phyloP scores from a whole-genome alignment of 1,284 basidiomycete genomes.

The Xerocomus cyaneibrunnescens region DNA sequence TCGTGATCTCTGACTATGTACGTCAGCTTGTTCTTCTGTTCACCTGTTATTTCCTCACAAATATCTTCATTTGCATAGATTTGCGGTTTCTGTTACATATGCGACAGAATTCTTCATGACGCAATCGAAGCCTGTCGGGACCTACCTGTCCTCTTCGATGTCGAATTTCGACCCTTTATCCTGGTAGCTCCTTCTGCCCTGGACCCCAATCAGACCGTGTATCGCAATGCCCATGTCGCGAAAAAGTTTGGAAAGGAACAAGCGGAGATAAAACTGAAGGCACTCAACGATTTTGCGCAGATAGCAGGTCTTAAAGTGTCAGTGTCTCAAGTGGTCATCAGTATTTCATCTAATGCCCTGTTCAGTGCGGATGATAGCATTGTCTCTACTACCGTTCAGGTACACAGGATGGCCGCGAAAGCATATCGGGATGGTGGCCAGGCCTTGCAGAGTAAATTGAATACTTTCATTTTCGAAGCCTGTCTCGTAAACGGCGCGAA shows the following conservation, averaged over 20 bases:
- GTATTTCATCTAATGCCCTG: not conserved
- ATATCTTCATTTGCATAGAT: constrained; percentile 41
- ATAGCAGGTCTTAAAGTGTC: constrained; percentile 67
- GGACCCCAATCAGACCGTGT: constrained; percentile 40
- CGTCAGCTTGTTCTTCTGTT: constrained; percentile 24
- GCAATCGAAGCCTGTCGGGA: constrained; percentile 63
- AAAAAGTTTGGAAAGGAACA: constrained; percentile 60
- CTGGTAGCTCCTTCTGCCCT: constrained; percentile 46
- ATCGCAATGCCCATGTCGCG: constrained; percentile 32
- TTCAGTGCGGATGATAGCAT: constrained; percentile 55
- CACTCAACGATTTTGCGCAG: constrained; percentile 51
- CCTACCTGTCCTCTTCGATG: constrained; percentile 62
- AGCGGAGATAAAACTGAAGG: constrained; percentile 46
- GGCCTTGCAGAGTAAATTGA: constrained; percentile 54
- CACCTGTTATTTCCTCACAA: constrained; percentile 8
- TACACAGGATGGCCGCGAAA: constrained; percentile 71
- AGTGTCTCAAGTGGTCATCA: constrained; percentile 28
- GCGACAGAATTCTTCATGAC: constrained; percentile 65
- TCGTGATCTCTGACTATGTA: constrained; percentile 71
- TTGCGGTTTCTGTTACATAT: constrained; percentile 74
- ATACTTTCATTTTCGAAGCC: constrained; percentile 63
- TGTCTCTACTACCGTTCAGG: constrained; percentile 64
- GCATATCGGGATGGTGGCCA: constrained; percentile 67
- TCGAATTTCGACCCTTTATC: constrained; percentile 73
- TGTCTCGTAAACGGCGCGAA: constrained; percentile 64